These are phyloP conservation scores for Hypoxylon sp. DNA, from an alignment of 2,329 filamentous ascomycete genomes.

Conservation along the genomic window DNA sequence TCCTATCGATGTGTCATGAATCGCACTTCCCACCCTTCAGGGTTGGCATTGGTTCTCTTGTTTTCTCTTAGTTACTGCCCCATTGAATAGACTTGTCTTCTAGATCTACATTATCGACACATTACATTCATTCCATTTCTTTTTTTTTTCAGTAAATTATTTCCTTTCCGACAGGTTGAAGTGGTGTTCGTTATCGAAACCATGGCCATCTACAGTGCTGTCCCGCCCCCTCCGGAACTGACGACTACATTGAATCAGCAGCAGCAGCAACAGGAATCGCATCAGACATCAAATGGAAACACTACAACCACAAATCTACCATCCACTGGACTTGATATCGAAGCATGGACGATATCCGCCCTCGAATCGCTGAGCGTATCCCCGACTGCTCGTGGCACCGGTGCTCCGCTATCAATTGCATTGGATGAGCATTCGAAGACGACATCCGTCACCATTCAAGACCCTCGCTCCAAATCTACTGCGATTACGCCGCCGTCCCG, in stretches of 20 bases:
- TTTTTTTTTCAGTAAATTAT: neutral
- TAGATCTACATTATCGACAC: neutral
- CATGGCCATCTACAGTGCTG: conserved; percentile 67
- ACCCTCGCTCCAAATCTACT: conserved; percentile 47
- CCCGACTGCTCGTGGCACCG: conserved; percentile 70
- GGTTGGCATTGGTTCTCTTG: too few relatives aligned
- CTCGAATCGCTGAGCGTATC: conserved; percentile 70
- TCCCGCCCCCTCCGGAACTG: conserved; percentile 64
- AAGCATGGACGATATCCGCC: conserved; percentile 75
- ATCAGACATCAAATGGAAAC: conserved; percentile 42
- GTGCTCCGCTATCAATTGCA: conserved; percentile 79
- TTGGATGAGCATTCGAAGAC: conserved; percentile 70
- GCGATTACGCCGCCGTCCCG: conserved; percentile 58
- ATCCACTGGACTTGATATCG: conserved; percentile 68
- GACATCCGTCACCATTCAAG: conserved; percentile 51
- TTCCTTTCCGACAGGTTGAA: neutral
- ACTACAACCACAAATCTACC: conserved; percentile 49
- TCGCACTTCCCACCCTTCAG: conserved; percentile 12
- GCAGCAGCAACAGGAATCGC: conserved; percentile 37
- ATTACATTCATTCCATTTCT: neutral
- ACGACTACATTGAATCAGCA: conserved; percentile 42
- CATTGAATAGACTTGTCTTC: conserved; percentile 2
- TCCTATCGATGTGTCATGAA: conserved; percentile 41
- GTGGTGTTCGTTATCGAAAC: conserved; percentile 25
- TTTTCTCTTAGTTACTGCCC: neutral